A percentile compares a stretch with the other conserved stretches of the same genome.
phyloP scores from a whole-genome alignment of 192 early-diverging fungal genomes.

The Coemansia sp. region DNA sequence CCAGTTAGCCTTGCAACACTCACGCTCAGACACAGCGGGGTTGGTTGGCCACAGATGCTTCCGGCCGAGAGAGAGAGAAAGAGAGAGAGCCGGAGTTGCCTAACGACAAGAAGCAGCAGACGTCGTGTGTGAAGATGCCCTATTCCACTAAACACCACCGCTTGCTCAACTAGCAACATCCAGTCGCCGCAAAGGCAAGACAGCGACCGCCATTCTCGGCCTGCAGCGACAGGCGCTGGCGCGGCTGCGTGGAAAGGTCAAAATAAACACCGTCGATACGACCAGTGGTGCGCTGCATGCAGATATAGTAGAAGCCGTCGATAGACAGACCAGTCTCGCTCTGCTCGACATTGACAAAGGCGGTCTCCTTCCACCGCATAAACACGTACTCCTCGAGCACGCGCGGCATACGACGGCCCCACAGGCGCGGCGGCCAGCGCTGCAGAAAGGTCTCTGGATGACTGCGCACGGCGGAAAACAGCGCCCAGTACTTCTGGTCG shows the following conservation, averaged over 20 bases:
- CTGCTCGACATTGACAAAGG: constrained; percentile 59
- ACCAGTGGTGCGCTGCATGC: constrained; percentile 61
- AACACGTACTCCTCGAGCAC: constrained; percentile 64
- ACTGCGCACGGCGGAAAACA: constrained; percentile 27
- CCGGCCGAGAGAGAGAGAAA: not conserved
- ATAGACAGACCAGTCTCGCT: constrained; percentile 63
- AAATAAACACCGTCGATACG: constrained; percentile 59
- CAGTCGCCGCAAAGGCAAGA: constrained; percentile 38
- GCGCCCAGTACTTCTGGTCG: constrained; percentile 40
- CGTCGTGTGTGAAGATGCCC: too few relatives aligned
- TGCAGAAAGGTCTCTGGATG: constrained; percentile 37
- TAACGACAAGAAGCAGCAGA: not conserved
- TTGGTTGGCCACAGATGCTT: too few relatives aligned
- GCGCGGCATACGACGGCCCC: constrained; percentile 51
- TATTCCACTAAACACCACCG: not conserved
- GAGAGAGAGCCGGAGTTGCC: not conserved
- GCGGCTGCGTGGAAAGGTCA: constrained; percentile 32
- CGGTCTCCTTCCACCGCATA: constrained; percentile 71
- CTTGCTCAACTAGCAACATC: constrained; percentile 15
- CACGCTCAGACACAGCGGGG: too few relatives aligned
- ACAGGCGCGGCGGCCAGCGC: constrained; percentile 27
- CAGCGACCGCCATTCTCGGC: constrained; percentile 20
- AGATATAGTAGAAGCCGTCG: constrained; percentile 69
- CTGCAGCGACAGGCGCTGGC: constrained; percentile 37
- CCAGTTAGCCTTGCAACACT: too few relatives aligned